Evolutionary conservation across 2,329 filamentous ascomycete species (phyloP), one percentile per base, ranked within the genome.

Genomic region (Diaporthe vexans): DNA sequence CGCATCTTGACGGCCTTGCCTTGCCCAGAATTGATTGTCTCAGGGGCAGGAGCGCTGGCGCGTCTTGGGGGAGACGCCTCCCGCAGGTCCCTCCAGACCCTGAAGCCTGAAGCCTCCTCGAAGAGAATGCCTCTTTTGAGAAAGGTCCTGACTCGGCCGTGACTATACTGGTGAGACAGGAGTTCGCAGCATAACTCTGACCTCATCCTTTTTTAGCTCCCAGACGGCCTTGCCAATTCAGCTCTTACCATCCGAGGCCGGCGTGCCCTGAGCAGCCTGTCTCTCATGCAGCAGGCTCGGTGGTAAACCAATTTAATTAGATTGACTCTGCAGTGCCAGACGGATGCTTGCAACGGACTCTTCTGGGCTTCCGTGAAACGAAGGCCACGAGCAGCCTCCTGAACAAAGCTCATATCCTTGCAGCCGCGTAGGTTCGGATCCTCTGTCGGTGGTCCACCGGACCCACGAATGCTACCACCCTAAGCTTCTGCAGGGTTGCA

Each of bases 351-450:
- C 69, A 58, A 48, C 54, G 48, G 63, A 70, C 40, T 57, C 72
- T 69, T 73, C 72, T 73, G 72, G 72, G 43, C 63, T 52, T 26
- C 46, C 43, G 72, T 73, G 63, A 48, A 51, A 70, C 72, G 29
- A 61, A n/a, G 33, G 54, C 54, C 63, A 61, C 72, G 33, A 54
- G 65, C 52, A 69, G 21, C 71, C 17, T 29, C 33, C 43, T 52
- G 52, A 52, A 68, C 46, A 68, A 68, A 68, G 63, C 48, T 68
- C 46, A 54, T 4, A 68, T 54, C 63, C 63, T 54, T 68, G 63
- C 63, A 54, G 48, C 63, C 63, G 63, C 63, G 48, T 68, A 68
- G 46, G 48, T 68, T 68, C 63, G 63, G 63, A 52, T 68, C 63
- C 63, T 54, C 21, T 29, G 33, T 54, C 48, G 48, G 63, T 8